Evolutionary conservation across 352 stramenopile genomes (phyloP).

Genomic region (Globisporangium sylvaticum): DNA sequence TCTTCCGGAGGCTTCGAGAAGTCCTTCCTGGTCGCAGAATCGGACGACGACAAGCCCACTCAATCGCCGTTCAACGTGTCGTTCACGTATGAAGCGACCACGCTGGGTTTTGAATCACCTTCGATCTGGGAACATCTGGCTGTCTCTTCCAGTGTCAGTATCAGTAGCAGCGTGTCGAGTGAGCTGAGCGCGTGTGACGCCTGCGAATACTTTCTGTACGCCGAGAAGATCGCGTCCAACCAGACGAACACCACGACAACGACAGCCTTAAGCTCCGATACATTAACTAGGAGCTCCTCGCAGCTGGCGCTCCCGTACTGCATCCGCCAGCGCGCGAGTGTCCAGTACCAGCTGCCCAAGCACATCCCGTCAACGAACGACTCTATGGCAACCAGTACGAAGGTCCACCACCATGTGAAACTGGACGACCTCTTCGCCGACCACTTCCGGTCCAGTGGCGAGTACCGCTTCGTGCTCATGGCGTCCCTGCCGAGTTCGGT

Average conservation of each 20-base stretch:
- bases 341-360: constrained; percentile 23
- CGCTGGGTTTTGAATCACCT: constrained; percentile 18
- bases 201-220: constrained; percentile 30
- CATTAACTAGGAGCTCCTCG: neutral
- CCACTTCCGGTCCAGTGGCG: constrained; percentile 23
- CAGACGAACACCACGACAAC: neutral
- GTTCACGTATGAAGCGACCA: constrained; percentile 18
- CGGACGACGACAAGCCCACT: neutral
- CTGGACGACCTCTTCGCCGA: constrained; percentile 25
- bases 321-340: constrained; percentile 7
- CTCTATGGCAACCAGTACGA: neutral
- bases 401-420: constrained; percentile 11
- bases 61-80: constrained; percentile 14
- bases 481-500: constrained; percentile 19
- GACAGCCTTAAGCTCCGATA: neutral
- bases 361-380: neutral
- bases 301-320: constrained; percentile 24
- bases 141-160: too few relatives aligned
- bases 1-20: constrained; percentile 20
- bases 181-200: constrained; percentile 9
- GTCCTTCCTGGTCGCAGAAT: constrained; percentile 8
- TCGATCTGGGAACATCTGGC: constrained; percentile 15
- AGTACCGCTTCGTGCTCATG: constrained; percentile 32
- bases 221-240: constrained; percentile 16
- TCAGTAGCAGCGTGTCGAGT: neutral